Evolutionary conservation across 2,329 filamentous ascomycete genomes (phyloP), one percentile per base, ranked within the genome.

Genomic region (Penicillium sp.): DNA sequence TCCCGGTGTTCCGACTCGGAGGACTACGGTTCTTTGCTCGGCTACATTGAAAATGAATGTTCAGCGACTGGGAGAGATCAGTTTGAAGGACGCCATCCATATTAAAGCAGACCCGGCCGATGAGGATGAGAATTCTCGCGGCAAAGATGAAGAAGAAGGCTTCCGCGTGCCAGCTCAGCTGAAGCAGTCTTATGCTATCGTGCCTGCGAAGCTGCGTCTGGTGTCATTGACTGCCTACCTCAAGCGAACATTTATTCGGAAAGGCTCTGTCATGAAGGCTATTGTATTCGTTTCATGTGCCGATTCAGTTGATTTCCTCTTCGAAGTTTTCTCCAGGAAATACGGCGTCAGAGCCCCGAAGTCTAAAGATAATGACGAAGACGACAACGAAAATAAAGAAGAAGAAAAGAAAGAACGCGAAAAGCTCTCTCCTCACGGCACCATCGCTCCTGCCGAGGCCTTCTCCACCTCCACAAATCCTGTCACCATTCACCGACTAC

Each of bases 31-130:
- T 4, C 83, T 99, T 3, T 99, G 95, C 74, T 99, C 95, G 4
- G 95, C 95, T 3, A 99, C 95, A 0, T 90, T 99, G 87, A 97
- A 97, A 78, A 93, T 96, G 86, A 95, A 93, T 66, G 95, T 98
- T 1, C 93, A 98, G 72, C 89, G 90, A 65, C 80, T 99, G 6
- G 93, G 93, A 43, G 92, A 97, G 70, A 96, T 98, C 77, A 96
- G 92, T 79, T 80, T 99, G 72, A 93, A 96, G 66, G 91, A 98
- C 68, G 93, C 95, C 0, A 84, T 91, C 1, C 91, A 96, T 70
- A 89, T 99, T 65, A 88, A 91, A 52, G 88, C 89, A 0, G 84
- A 88, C 60, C 77, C 80, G 3, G 73, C 75, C 5, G 81, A 85
- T 24, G 79, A 82, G 31, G 84, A 84, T 64, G 78, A 77, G n/a